Percentiles rank a stretch among this genome's conserved stretches.
Conservation (phyloP, 1,284 basidiomycete genomes). For the Cutaneotrichosporon cavernicola region DNA sequence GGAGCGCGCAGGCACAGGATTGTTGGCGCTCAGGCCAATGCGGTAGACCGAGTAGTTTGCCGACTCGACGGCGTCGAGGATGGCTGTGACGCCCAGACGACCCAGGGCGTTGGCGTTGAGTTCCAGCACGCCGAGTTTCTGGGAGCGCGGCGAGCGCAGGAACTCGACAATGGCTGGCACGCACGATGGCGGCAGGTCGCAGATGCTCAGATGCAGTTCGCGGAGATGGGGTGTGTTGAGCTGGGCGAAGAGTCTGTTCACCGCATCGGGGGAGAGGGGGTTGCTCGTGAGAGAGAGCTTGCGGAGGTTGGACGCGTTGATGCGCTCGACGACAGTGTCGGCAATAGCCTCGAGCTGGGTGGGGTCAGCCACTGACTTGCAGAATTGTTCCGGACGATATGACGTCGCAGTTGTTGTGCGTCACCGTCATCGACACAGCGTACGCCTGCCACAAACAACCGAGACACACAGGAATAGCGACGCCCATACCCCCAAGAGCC, state of each 20-base stretch:
- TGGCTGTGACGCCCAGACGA: constrained; percentile 28
- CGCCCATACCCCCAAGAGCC: neutral
- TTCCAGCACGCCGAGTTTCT: constrained; percentile 36
- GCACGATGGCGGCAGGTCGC: constrained; percentile 26
- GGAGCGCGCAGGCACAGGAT: neutral
- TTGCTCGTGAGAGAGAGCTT: constrained; percentile 42
- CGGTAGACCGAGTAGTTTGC: constrained; percentile 35
- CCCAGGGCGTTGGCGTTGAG: constrained; percentile 47
- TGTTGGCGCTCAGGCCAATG: constrained; percentile 38
- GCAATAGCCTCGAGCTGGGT: constrained; percentile 13
- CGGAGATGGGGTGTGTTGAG: constrained; percentile 34
- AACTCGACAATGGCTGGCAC: constrained; percentile 27
- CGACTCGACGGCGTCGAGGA: constrained; percentile 41
- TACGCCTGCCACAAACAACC: neutral
- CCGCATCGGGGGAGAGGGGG: constrained; percentile 25
- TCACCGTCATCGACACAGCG: neutral
- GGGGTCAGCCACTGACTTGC: neutral
- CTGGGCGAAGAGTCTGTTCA: constrained; percentile 30
- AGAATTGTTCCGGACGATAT: neutral
- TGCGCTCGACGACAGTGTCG: constrained; percentile 19
- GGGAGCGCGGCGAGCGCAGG: constrained; percentile 30
- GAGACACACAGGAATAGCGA: neutral
- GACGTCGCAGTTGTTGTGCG: neutral
- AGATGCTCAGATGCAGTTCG: constrained; percentile 42
- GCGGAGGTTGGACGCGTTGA: constrained; percentile 36